phyloP scores from a whole-genome alignment of 768 basidiomycete genomes.

The Lentinula aciculospora region DNA sequence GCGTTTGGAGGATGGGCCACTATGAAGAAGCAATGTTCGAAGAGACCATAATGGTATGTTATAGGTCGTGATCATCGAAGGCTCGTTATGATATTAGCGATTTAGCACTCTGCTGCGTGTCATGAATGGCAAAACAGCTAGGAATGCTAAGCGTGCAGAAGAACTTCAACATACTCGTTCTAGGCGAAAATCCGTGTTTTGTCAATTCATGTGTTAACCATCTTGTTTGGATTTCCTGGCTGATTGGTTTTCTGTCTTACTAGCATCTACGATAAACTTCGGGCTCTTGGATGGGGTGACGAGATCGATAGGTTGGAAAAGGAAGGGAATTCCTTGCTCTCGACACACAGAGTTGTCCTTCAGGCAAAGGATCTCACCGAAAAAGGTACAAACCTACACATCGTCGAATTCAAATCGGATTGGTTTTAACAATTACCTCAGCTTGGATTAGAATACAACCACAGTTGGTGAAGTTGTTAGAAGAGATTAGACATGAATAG shows the following conservation, averaged over 20 bases:
- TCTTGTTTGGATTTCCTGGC: no score
- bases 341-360: neutral
- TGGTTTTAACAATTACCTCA: no score
- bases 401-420: no score
- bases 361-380: constrained; percentile 6
- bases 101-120: neutral
- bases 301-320: neutral
- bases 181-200: neutral
- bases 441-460: constrained; percentile 1
- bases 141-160: neutral
- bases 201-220: neutral
- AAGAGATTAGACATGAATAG: neutral
- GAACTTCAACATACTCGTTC: neutral
- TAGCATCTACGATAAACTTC: neutral
- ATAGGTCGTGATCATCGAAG: neutral
- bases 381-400: no score
- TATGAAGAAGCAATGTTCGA: neutral
- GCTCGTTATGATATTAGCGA: neutral
- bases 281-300: constrained; percentile 1
- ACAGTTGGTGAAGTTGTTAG: neutral
- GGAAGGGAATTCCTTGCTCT: neutral
- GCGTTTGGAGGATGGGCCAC: neutral
- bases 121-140: neutral
- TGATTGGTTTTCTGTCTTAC: neutral
- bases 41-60: neutral